These are phyloP conservation scores for Poa pratensis DNA, from an alignment of 176 grass and related monocot genomes.

Conservation along the genomic window DNA sequence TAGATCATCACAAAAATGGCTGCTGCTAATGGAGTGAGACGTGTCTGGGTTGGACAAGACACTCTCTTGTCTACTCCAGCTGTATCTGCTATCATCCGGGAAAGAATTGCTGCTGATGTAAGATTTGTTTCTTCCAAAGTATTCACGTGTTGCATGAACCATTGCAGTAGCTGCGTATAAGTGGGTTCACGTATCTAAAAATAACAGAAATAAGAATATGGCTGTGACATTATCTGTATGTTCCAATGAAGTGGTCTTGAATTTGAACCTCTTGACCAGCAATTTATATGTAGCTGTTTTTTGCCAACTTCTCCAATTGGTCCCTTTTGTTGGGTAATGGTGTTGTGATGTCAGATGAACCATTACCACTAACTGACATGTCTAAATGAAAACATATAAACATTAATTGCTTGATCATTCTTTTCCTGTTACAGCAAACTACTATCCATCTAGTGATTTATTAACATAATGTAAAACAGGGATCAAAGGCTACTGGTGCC, in stretches of 20 bases:
- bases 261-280: neutral
- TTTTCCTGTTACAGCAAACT: slow-evolving; percentile 13
- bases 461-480: slow-evolving; percentile 55
- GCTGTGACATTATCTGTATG: neutral
- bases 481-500: slow-evolving; percentile 90
- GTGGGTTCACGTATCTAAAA: neutral
- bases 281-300: neutral
- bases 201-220: neutral
- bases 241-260: neutral
- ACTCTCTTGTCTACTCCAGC: slow-evolving; percentile 93
- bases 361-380: neutral
- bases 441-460: slow-evolving; percentile 21
- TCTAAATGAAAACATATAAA: neutral
- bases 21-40: slow-evolving; percentile 90
- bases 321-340: neutral
- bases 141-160: neutral
- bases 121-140: slow-evolving; percentile 50
- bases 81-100: slow-evolving; percentile 92
- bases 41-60: slow-evolving; percentile 93
- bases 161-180: neutral
- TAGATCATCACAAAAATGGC: slow-evolving; percentile 99
- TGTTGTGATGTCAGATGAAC: neutral
- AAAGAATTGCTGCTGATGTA: slow-evolving; percentile 94
- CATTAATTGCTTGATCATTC: neutral
- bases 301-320: slow-evolving; percentile 6